Evolutionary conservation across 306 rosid species (phyloP).

Genomic region (Herpetospermum pedunculosum): DNA sequence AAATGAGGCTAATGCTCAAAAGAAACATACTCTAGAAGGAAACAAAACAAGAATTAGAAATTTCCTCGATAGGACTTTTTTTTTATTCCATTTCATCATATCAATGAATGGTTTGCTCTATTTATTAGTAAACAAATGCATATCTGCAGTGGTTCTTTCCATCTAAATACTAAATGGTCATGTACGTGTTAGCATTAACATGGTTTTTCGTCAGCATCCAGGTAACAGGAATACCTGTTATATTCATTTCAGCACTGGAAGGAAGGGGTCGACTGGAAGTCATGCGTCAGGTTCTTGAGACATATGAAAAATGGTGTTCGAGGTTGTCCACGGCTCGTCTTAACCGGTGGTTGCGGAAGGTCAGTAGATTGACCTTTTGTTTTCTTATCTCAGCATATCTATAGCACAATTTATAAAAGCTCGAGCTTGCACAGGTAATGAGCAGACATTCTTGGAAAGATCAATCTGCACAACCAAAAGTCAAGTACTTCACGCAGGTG

Average conservation of each 20-base stretch:
- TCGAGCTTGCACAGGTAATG: slow-evolving; percentile 52
- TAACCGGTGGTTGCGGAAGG: slow-evolving; percentile 95
- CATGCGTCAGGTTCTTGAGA: slow-evolving; percentile 54
- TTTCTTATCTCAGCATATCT: not conserved
- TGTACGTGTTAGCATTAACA: not conserved
- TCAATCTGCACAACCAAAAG: slow-evolving; percentile 80
- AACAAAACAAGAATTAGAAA: no score
- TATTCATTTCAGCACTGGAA: slow-evolving; percentile 79
- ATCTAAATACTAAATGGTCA: not conserved
- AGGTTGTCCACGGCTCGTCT: slow-evolving; percentile 78
- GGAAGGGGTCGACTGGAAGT: slow-evolving; percentile 67
- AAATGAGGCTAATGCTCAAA: no score
- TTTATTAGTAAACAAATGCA: not conserved
- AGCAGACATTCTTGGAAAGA: slow-evolving; percentile 98
- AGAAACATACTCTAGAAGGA: no score
- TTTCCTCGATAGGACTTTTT: no score
- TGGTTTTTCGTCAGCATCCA: slow-evolving; percentile 14
- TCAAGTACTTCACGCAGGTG: slow-evolving; percentile 90
- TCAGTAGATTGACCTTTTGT: slow-evolving; percentile 9
- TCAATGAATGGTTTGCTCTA: no score
- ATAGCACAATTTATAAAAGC: not conserved
- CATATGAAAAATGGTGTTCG: slow-evolving; percentile 82
- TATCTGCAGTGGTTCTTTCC: not conserved
- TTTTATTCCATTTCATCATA: no score
- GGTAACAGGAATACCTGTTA: slow-evolving; percentile 85